Conservation (phyloP, 805 yeast species). For the Metschnikowia rubicola region DNA sequence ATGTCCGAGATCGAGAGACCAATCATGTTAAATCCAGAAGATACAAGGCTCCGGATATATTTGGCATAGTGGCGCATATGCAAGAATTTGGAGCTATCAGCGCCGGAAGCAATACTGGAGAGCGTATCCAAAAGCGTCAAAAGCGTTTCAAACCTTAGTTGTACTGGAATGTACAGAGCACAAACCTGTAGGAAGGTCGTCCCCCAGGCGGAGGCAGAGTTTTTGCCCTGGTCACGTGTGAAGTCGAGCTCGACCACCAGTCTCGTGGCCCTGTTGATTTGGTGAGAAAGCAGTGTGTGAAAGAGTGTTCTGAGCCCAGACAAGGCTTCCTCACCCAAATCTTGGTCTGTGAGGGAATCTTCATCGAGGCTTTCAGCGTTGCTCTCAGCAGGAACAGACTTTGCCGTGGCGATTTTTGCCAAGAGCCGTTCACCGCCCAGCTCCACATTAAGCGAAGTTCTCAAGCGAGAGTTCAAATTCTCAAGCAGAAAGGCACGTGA, state of each 20-base stretch:
- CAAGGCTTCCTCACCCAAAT: conserved; percentile 46
- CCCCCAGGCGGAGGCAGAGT: conserved; percentile 47
- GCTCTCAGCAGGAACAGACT: conserved; percentile 10
- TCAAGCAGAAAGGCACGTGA: conserved; percentile 19
- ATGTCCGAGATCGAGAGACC: conserved; percentile 85
- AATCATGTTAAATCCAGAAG: conserved; percentile 76
- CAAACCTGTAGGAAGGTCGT: conserved; percentile 57
- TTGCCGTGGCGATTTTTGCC: conserved; percentile 26
- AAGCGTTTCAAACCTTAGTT: conserved; percentile 63
- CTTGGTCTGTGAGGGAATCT: conserved; percentile 31
- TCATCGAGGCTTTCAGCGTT: conserved; percentile 28
- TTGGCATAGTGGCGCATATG: conserved; percentile 41
- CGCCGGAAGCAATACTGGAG: conserved; percentile 20
- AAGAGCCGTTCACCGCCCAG: conserved; percentile 24
- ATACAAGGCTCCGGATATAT: conserved; percentile 56
- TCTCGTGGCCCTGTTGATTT: conserved; percentile 54
- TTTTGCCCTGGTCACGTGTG: conserved; percentile 2
- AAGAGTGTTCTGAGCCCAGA: conserved; percentile 57
- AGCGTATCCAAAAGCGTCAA: conserved; percentile 38
- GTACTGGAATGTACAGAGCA: conserved; percentile 79
- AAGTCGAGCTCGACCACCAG: conserved; percentile 45
- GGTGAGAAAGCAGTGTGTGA: conserved; percentile 58
- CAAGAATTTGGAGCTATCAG: conserved; percentile 11
- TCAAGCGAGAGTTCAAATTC: conserved; percentile 23
- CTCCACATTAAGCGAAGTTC: conserved; percentile 27